A percentile compares a stretch with the other conserved stretches of the same genome.
These are phyloP conservation scores for Cutaneotrichosporon cutaneum DNA, from an alignment of 1,284 basidiomycete genomes.

Conservation along the genomic window DNA sequence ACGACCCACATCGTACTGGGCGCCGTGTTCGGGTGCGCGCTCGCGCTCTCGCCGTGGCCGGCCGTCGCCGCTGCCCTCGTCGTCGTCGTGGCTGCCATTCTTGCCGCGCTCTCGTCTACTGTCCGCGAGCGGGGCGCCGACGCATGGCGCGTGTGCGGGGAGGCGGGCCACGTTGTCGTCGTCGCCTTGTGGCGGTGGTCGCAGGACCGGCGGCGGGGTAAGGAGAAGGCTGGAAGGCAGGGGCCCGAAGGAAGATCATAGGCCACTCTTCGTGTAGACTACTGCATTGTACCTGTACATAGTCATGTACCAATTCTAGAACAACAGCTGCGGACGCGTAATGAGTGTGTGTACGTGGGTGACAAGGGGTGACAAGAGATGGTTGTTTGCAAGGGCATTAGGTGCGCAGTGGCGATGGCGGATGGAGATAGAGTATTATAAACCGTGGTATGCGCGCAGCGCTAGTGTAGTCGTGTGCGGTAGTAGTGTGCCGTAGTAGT, in stretches of 20 bases:
- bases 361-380: too few relatives aligned
- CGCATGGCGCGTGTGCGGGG: background rate
- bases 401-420: too few relatives aligned
- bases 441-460: background rate
- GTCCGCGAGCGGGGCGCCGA: background rate
- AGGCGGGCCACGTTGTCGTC: background rate
- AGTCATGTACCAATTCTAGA: background rate
- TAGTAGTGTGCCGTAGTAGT: background rate
- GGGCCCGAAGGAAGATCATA: too few relatives aligned
- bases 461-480: too few relatives aligned
- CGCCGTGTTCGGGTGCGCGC: background rate
- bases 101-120: background rate
- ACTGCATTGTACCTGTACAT: slow-evolving; percentile 2
- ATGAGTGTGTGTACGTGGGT: background rate
- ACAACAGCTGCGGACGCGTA: background rate
- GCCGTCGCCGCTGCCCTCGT: background rate
- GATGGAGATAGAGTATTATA: background rate
- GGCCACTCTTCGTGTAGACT: background rate
- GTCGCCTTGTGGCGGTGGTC: background rate
- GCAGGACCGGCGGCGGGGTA: background rate
- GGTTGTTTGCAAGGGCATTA: too few relatives aligned
- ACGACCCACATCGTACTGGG: background rate
- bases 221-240: too few relatives aligned
- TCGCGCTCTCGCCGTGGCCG: background rate
- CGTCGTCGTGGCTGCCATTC: background rate